phyloP scores from a whole-genome alignment of 371 early-diverging fungal genomes.

The Apophysomyces ossiformis region DNA sequence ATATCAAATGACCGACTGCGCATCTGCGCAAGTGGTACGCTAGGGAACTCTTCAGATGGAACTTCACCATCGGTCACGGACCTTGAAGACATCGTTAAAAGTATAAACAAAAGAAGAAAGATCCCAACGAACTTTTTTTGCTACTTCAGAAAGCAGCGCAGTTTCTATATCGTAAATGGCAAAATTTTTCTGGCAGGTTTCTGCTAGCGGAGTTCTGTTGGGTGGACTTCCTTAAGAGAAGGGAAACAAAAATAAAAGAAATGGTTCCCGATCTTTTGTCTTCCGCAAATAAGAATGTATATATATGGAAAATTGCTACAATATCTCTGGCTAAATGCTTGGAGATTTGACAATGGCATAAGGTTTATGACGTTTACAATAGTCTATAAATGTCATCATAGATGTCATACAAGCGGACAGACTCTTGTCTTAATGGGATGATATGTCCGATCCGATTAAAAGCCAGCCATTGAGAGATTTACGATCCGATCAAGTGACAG shows the following conservation, averaged over 20 bases:
- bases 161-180: background rate
- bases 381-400: no score
- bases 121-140: background rate
- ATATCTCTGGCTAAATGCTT: no score
- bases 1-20: constrained; percentile 3
- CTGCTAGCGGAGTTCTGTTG: background rate
- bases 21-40: background rate
- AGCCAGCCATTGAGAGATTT: no score
- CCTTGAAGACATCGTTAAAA: background rate
- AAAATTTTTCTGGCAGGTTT: constrained; percentile 9
- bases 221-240: background rate
- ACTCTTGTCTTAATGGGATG: no score
- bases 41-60: background rate
- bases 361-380: no score
- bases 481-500: no score
- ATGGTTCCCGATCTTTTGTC: background rate
- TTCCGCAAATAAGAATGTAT: background rate
- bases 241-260: background rate
- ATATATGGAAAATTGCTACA: background rate
- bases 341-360: no score
- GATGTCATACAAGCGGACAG: no score
- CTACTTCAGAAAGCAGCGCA: background rate
- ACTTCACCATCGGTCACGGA: background rate
- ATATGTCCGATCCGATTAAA: no score
- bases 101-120: background rate